Evolutionary conservation across 2,329 filamentous ascomycete species (phyloP).

Genomic region (Ilyonectria sp.): DNA sequence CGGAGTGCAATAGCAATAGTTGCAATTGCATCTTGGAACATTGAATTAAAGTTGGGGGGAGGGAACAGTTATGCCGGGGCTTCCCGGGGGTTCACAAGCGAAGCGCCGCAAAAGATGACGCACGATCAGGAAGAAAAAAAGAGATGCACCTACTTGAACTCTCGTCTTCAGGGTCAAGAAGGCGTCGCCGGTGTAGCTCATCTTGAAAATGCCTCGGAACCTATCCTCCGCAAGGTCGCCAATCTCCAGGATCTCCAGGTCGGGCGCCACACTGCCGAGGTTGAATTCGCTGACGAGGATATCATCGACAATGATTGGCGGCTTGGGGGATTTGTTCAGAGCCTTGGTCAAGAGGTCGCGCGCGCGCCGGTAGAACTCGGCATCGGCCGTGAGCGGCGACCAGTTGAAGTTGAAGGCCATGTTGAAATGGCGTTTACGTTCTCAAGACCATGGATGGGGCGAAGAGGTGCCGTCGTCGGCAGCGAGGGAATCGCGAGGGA

Average conservation of each 20-base stretch:
- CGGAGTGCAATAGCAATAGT: neutral
- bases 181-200: slow-evolving; percentile 97
- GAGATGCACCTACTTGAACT: slow-evolving; percentile 79
- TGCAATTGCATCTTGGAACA: slow-evolving; percentile 7
- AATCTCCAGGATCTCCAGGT: slow-evolving; percentile 97
- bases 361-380: slow-evolving; percentile 89
- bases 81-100: slow-evolving; percentile 18
- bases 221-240: slow-evolving; percentile 97
- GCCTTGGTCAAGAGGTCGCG: slow-evolving; percentile 95
- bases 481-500: slow-evolving; percentile 34
- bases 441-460: slow-evolving; percentile 53
- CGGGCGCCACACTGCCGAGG: slow-evolving; percentile 92
- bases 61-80: slow-evolving; percentile 13
- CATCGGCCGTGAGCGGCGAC: slow-evolving; percentile 98
- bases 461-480: slow-evolving; percentile 44
- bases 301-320: slow-evolving; percentile 99
- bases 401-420: slow-evolving; percentile 99
- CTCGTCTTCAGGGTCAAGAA: slow-evolving; percentile 95
- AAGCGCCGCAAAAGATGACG: slow-evolving; percentile 18
- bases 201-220: slow-evolving; percentile 99
- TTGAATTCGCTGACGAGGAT: slow-evolving; percentile 99
- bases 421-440: slow-evolving; percentile 63
- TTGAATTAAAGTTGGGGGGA: slow-evolving; percentile 20
- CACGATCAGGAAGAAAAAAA: slow-evolving; percentile 33
- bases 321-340: slow-evolving; percentile 97